phyloP scores from a whole-genome alignment of 257 asterid species.

The Apocynum venetum region DNA sequence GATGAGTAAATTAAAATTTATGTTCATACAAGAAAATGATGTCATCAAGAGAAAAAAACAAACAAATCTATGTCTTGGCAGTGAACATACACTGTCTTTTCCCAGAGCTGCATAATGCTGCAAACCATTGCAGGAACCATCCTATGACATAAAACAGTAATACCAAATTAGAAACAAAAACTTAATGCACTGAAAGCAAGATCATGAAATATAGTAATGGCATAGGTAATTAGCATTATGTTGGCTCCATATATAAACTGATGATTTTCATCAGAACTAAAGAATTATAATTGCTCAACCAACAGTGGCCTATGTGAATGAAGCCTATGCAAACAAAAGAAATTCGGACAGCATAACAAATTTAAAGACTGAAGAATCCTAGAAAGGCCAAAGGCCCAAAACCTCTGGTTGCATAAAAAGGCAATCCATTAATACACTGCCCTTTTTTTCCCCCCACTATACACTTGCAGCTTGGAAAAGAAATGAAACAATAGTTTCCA shows the following conservation, averaged over 20 bases:
- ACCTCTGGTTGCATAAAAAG: not conserved
- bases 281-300: not conserved
- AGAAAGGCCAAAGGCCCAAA: not conserved
- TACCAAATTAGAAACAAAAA: conserved; percentile 4
- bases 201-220: not conserved
- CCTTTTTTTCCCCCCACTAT: no score
- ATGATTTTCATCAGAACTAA: not conserved
- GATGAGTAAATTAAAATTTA: not conserved
- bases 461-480: not conserved
- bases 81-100: conserved; percentile 64
- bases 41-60: conserved; percentile 3
- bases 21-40: not conserved
- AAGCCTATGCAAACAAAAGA: not conserved
- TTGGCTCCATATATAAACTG: not conserved
- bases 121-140: conserved; percentile 97
- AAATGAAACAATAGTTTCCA: conserved; percentile 1
- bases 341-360: not conserved
- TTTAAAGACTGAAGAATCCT: not conserved
- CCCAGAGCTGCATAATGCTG: conserved; percentile 99
- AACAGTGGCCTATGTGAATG: not conserved
- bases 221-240: not conserved
- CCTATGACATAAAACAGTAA: conserved; percentile 40
- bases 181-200: not conserved
- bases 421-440: not conserved
- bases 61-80: conserved; percentile 7